Percentiles rank a stretch among this genome's conserved stretches.
Evolutionary conservation across 768 basidiomycete species (phyloP).

Genomic region (Lanmaoa rubissima): DNA sequence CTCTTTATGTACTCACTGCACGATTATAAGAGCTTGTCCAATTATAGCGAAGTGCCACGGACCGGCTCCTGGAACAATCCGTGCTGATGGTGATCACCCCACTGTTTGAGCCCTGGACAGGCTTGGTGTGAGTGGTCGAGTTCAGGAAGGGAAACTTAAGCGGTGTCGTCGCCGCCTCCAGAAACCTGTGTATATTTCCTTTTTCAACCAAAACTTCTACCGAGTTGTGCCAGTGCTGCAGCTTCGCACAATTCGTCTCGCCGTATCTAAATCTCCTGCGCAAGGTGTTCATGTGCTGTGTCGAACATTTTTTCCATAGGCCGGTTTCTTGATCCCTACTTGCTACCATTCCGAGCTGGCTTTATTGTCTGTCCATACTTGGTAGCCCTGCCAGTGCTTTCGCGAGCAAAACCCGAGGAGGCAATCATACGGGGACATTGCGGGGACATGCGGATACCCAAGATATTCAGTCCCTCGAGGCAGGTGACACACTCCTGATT

Average conservation of each 20-base stretch:
- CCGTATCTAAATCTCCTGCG: neutral
- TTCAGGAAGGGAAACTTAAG: neutral
- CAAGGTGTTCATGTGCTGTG: neutral
- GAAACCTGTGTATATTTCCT: neutral
- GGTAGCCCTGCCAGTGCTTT: too few species aligned
- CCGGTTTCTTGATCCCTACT: neutral
- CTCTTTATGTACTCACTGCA: constrained; percentile 12
- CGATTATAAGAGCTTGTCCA: neutral
- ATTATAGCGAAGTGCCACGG: neutral
- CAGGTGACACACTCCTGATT: too few species aligned
- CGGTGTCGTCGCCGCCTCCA: too few species aligned
- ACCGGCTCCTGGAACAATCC: constrained; percentile 10
- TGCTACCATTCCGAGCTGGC: neutral
- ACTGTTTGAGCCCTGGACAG: neutral
- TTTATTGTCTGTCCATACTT: neutral
- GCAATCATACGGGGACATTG: too few species aligned
- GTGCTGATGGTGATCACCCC: neutral
- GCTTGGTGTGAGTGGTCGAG: neutral
- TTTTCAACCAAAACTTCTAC: neutral
- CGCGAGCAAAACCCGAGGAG: too few species aligned
- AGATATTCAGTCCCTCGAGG: too few species aligned
- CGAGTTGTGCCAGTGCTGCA: neutral
- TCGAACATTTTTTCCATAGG: too few species aligned
- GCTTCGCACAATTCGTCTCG: neutral
- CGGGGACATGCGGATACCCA: too few species aligned